Evolutionary conservation across 2,329 filamentous ascomycete genomes (phyloP), one percentile per base, ranked within the genome.

Genomic region (Monilinia laxa): DNA sequence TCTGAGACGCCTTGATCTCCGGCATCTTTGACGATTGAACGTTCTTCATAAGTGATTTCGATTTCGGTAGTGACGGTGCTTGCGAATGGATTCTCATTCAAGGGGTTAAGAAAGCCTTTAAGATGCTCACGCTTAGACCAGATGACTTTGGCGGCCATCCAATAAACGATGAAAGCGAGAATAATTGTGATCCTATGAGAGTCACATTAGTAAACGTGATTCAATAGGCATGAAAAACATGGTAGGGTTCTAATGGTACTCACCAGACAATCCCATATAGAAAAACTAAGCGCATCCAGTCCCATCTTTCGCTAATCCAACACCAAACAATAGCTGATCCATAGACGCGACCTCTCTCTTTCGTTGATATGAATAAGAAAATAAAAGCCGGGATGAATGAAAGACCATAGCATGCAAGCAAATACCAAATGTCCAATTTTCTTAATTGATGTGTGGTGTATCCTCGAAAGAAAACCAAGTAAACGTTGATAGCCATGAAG

Each of bases 261-360:
- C n/a, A 67, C 88, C 87, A 90, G 62, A 89, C 82, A 4, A 87
- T 87, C 0, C 81, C 87, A 72, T 93, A 94, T 75, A 93, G 92
- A 45, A 87, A 84, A 3, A 85, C 85, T 67, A 93, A 86, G 28
- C 91, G 88, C 77, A 91, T 85, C 68, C 87, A 84, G 65, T 91
- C 88, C 84, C 88, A 92, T 7, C 84, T 78, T 4, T 80, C 75
- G 4, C 82, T 80, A 23, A 93, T 82, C 90, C 90, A 94, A 76
- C 91, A 94, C 91, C 90, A 94, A 35, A 94, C 76, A n/a, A 80
- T 77, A 16, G 70, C 69, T 4, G 76, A 78, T n/a, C 79, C 79
- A 49, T 76, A 76, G 11, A 74, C 72, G 57, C 74, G 68, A 7
- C 69, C 69, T 6, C 42, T 28, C 2, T 38, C 49, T 42, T 56